Conservation (phyloP, 2,329 filamentous ascomycete genomes). For the Chlorencoelia australis region DNA sequence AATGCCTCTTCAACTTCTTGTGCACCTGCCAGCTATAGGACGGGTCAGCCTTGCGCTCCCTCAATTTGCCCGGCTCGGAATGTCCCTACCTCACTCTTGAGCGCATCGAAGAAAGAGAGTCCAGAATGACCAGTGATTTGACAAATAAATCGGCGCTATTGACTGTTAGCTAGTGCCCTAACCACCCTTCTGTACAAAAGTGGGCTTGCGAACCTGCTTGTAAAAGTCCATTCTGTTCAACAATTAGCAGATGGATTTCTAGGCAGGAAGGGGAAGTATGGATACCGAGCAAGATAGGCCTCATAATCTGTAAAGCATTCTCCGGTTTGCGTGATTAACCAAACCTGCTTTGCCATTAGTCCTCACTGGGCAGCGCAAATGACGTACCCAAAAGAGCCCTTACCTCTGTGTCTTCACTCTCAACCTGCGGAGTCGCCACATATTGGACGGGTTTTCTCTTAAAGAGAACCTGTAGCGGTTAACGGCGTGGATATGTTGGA, state of each 20-base stretch:
- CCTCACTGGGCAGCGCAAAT: slow-evolving; percentile 5
- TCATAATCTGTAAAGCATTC: slow-evolving; percentile 88
- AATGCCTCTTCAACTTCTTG: slow-evolving; percentile 86
- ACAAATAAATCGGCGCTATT: slow-evolving; percentile 71
- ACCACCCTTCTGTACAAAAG: background rate
- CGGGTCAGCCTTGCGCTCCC: slow-evolving; percentile 21
- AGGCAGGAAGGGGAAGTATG: slow-evolving; percentile 8
- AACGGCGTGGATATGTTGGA: slow-evolving; percentile 4
- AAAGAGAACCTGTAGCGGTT: slow-evolving; percentile 64
- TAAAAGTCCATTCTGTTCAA: slow-evolving; percentile 75
- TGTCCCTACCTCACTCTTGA: slow-evolving; percentile 71
- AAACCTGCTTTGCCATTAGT: slow-evolving; percentile 53
- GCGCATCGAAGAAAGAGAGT: slow-evolving; percentile 84
- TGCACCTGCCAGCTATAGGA: slow-evolving; percentile 59
- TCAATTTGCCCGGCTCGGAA: slow-evolving; percentile 1
- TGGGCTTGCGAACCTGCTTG: slow-evolving; percentile 55
- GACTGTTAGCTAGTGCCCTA: slow-evolving; percentile 16
- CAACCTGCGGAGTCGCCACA: slow-evolving; percentile 57
- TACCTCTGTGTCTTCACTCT: slow-evolving; percentile 80
- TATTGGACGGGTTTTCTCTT: slow-evolving; percentile 93
- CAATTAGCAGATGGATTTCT: no score
- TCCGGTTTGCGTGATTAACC: slow-evolving; percentile 80
- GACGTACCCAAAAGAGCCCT: slow-evolving; percentile 23
- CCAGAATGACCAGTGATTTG: slow-evolving; percentile 91
- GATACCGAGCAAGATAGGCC: slow-evolving; percentile 73